Conservation (phyloP, 352 stramenopile species). For the Phytophthora megakarya region DNA sequence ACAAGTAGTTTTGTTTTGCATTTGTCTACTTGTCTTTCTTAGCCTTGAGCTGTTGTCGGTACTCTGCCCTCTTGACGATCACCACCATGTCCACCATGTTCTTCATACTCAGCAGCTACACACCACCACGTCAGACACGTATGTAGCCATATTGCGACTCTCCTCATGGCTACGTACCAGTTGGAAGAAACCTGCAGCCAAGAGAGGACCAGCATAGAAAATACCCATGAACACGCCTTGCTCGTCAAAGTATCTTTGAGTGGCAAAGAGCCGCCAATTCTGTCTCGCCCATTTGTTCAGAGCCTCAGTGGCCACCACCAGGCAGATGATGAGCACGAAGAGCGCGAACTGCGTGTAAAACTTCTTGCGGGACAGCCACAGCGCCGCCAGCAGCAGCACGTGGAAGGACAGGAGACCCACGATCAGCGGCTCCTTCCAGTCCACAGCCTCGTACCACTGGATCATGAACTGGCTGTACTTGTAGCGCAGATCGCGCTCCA, state of each 20-base stretch:
- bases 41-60: constrained; percentile 50
- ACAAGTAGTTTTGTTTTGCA: constrained; percentile 33
- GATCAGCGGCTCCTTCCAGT: constrained; percentile 82
- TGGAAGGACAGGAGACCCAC: constrained; percentile 63
- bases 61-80: constrained; percentile 74
- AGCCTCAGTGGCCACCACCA: constrained; percentile 60
- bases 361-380: constrained; percentile 64
- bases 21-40: constrained; percentile 54
- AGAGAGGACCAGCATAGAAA: constrained; percentile 78
- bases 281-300: constrained; percentile 66
- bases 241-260: constrained; percentile 85
- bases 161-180: constrained; percentile 41
- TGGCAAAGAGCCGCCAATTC: constrained; percentile 70
- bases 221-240: constrained; percentile 84
- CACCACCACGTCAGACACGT: constrained; percentile 3
- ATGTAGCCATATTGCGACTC: constrained; percentile 3
- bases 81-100: constrained; percentile 82
- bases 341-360: constrained; percentile 63
- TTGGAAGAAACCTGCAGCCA: constrained; percentile 80
- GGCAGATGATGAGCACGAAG: constrained; percentile 66
- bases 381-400: constrained; percentile 49
- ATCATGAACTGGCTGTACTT: constrained; percentile 81
- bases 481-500: constrained; percentile 68
- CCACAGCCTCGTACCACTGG: constrained; percentile 81
- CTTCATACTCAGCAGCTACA: constrained; percentile 79